phyloP scores from a whole-genome alignment of 768 basidiomycete genomes.

The Russula vinacea region DNA sequence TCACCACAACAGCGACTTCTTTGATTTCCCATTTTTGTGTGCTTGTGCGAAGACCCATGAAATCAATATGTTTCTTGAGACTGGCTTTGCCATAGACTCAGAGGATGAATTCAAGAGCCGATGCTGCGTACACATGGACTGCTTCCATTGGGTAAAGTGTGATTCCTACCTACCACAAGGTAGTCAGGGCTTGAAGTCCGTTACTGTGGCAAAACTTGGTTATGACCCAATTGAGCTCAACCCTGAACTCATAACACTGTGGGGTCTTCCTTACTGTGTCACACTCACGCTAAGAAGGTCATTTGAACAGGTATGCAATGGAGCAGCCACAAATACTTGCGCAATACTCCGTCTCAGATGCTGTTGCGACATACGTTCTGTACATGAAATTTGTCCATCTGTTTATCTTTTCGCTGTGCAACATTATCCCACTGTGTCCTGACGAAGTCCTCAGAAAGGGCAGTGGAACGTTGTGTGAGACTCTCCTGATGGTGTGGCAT shows the following conservation, averaged over 20 bases:
- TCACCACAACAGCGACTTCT: slow-evolving; percentile 99
- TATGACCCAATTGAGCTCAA: slow-evolving; percentile 97
- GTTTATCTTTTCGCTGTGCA: slow-evolving; percentile 98
- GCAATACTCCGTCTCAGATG: slow-evolving; percentile 99
- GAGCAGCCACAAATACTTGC: slow-evolving; percentile 94
- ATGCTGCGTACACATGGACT: slow-evolving; percentile 96
- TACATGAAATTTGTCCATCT: slow-evolving; percentile 99
- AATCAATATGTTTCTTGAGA: slow-evolving; percentile 95
- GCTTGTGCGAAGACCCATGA: slow-evolving; percentile 83
- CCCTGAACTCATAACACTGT: slow-evolving; percentile 99
- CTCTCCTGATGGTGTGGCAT: slow-evolving; percentile 83
- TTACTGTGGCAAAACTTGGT: slow-evolving; percentile 92
- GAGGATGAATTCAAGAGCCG: slow-evolving; percentile 96
- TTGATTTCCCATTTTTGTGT: slow-evolving; percentile 96
- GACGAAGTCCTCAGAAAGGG: slow-evolving; percentile 97
- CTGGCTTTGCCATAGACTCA: slow-evolving; percentile 83
- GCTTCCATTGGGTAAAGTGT: slow-evolving; percentile 99
- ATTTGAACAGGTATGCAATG: slow-evolving; percentile 74
- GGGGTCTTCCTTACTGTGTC: slow-evolving; percentile 36
- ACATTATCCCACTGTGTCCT: slow-evolving; percentile 95
- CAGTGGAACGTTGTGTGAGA: slow-evolving; percentile 95
- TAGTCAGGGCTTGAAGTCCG: slow-evolving; percentile 96
- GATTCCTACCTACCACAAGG: slow-evolving; percentile 99
- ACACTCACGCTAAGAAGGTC: background rate
- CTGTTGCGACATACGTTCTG: slow-evolving; percentile 98